phyloP scores from a whole-genome alignment of 129 eudicot genomes.

The Flaveria sonorensis region DNA sequence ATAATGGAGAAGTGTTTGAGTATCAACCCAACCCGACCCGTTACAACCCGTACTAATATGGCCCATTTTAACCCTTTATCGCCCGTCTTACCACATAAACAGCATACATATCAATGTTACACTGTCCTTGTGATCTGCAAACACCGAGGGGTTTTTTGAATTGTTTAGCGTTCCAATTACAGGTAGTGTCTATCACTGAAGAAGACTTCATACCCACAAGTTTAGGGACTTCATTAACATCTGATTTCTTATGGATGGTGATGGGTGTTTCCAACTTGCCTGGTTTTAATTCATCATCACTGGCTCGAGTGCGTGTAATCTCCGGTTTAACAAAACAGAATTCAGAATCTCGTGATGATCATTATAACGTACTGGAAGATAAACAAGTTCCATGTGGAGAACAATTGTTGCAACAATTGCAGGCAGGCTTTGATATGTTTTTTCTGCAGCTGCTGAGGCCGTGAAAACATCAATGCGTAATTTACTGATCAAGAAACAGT shows the following conservation, averaged over 20 bases:
- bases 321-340: constrained; percentile 41
- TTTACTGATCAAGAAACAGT: constrained; percentile 76
- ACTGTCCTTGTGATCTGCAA: not conserved
- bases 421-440: constrained; percentile 70
- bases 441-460: constrained; percentile 74
- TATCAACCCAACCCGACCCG: not conserved
- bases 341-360: constrained; percentile 34
- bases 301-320: constrained; percentile 66
- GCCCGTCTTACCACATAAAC: not conserved
- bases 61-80: not conserved
- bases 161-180: not conserved
- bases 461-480: constrained; percentile 81
- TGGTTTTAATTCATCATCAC: constrained; percentile 40
- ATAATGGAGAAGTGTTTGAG: not conserved
- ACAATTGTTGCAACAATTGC: constrained; percentile 58
- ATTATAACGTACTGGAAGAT: constrained; percentile 51
- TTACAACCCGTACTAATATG: not conserved
- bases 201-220: constrained; percentile 87
- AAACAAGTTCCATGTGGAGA: constrained; percentile 67
- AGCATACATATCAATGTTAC: not conserved
- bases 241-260: constrained; percentile 72
- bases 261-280: constrained; percentile 81
- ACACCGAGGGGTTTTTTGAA: not conserved
- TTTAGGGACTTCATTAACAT: constrained; percentile 47
- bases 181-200: constrained; percentile 62